Percentiles rank a stretch among this genome's conserved stretches.
These are phyloP conservation scores for Coniochaeta sp. DNA, from an alignment of 2,329 filamentous ascomycete species.

Conservation along the genomic window DNA sequence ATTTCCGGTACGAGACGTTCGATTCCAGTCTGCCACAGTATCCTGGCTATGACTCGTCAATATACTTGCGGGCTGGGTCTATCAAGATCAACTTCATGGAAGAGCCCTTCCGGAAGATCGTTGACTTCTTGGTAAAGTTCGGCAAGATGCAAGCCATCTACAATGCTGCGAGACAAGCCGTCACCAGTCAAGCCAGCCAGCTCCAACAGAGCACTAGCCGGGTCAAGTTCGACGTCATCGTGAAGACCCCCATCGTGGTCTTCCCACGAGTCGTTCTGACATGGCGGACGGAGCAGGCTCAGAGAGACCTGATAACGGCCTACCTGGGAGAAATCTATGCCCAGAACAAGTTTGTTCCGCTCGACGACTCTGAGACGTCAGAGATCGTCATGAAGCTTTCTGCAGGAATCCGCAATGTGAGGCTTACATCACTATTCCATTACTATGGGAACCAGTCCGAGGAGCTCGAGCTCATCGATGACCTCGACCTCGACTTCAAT, in stretches of 20 bases:
- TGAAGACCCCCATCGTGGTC: slow-evolving; percentile 93
- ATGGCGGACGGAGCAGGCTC: slow-evolving; percentile 57
- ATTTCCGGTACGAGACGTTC: slow-evolving; percentile 97
- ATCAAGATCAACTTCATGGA: slow-evolving; percentile 96
- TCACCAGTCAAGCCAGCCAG: slow-evolving; percentile 86
- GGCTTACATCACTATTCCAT: slow-evolving; percentile 82
- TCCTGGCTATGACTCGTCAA: slow-evolving; percentile 89
- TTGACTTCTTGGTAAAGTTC: slow-evolving; percentile 97
- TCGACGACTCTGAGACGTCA: slow-evolving; percentile 68
- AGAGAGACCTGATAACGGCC: slow-evolving; percentile 79
- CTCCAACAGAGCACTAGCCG: slow-evolving; percentile 85
- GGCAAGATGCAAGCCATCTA: slow-evolving; percentile 99
- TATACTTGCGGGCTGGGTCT: slow-evolving; percentile 85
- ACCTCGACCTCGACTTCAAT: slow-evolving; percentile 89
- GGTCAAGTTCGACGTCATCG: slow-evolving; percentile 87
- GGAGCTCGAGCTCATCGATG: slow-evolving; percentile 92
- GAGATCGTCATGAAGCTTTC: slow-evolving; percentile 83
- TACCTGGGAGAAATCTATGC: slow-evolving; percentile 97
- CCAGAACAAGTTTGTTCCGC: slow-evolving; percentile 81
- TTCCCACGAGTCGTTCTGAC: slow-evolving; percentile 76
- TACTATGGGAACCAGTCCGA: slow-evolving; percentile 67
- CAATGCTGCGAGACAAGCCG: slow-evolving; percentile 91
- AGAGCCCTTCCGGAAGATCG: slow-evolving; percentile 95
- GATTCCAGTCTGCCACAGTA: slow-evolving; percentile 70
- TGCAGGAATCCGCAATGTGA: slow-evolving; percentile 85